phyloP scores from a whole-genome alignment of 306 rosid genomes.

The Morella rubra region DNA sequence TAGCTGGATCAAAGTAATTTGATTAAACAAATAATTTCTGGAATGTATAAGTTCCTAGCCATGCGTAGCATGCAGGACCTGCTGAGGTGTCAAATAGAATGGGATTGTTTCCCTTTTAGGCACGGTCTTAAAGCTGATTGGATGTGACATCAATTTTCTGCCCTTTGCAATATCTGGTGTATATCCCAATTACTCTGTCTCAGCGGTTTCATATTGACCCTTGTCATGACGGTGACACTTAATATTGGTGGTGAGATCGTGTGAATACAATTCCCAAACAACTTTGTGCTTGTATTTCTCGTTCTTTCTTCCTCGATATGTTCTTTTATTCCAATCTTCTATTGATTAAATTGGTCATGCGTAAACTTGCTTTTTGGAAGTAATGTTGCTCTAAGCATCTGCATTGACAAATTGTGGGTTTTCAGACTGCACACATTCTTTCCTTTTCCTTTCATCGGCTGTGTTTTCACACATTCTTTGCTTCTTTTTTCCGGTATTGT shows the following conservation, averaged over 20 bases:
- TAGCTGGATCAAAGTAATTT: not conserved
- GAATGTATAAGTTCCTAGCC: not conserved
- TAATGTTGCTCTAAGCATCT: not conserved
- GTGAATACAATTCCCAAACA: not conserved
- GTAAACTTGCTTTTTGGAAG: not conserved
- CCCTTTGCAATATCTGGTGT: not conserved
- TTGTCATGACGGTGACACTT: not conserved
- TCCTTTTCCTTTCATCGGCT: too few relatives aligned
- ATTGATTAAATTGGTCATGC: not conserved
- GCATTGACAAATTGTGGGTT: not conserved
- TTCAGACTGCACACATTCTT: not conserved
- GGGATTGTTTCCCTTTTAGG: not conserved
- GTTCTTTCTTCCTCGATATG: not conserved
- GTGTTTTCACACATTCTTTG: constrained; percentile 3
- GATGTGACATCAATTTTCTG: not conserved
- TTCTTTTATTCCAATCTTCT: not conserved
- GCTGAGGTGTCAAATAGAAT: not conserved
- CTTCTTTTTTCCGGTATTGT: constrained; percentile 23
- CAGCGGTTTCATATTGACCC: not conserved
- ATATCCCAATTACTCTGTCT: not conserved
- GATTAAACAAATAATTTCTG: not conserved
- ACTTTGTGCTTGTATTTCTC: not conserved
- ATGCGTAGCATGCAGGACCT: not conserved
- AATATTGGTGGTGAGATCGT: not conserved
- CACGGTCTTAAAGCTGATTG: not conserved